These are phyloP conservation scores for Plasmodium gaboni DNA, from an alignment of 169 alveolate species.

Conservation along the genomic window DNA sequence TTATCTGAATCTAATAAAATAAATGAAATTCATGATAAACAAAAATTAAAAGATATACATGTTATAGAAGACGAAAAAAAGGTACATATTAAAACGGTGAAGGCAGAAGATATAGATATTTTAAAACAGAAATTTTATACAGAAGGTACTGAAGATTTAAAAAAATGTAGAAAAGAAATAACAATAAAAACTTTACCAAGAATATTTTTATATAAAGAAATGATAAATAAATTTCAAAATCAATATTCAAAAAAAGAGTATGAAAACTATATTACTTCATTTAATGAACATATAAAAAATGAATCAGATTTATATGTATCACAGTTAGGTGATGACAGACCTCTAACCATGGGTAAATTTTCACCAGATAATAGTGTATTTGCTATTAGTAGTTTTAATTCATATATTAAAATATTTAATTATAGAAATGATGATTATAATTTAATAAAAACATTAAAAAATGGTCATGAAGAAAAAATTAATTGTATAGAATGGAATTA, in stretches of 20 bases:
- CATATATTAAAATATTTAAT: slow-evolving; percentile 77
- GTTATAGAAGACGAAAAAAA: slow-evolving; percentile 52
- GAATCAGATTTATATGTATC: slow-evolving; percentile 78
- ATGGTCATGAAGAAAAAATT: slow-evolving; percentile 81
- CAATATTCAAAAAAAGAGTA: slow-evolving; percentile 79
- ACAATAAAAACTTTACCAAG: slow-evolving; percentile 74
- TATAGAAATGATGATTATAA: slow-evolving; percentile 72
- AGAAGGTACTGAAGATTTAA: slow-evolving; percentile 78
- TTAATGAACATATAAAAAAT: slow-evolving; percentile 79
- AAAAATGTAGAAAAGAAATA: slow-evolving; percentile 76
- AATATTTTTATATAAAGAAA: slow-evolving; percentile 75
- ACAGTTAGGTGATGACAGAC: slow-evolving; percentile 86
- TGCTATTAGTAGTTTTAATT: slow-evolving; percentile 77
- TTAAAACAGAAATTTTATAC: slow-evolving; percentile 81
- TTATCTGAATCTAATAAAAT: slow-evolving; percentile 74
- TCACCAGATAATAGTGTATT: slow-evolving; percentile 83
- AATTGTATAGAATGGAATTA: slow-evolving; percentile 86
- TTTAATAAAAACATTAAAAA: slow-evolving; percentile 75
- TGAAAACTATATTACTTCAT: slow-evolving; percentile 80
- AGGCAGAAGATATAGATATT: background rate
- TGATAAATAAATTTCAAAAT: slow-evolving; percentile 79
- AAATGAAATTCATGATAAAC: slow-evolving; percentile 19
- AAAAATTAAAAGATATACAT: no score
- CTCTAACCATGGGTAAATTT: slow-evolving; percentile 85
- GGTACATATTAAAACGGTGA: slow-evolving; percentile 8